Conservation (phyloP, 2,329 filamentous ascomycete species). For the Amauroascus verrucosus region DNA sequence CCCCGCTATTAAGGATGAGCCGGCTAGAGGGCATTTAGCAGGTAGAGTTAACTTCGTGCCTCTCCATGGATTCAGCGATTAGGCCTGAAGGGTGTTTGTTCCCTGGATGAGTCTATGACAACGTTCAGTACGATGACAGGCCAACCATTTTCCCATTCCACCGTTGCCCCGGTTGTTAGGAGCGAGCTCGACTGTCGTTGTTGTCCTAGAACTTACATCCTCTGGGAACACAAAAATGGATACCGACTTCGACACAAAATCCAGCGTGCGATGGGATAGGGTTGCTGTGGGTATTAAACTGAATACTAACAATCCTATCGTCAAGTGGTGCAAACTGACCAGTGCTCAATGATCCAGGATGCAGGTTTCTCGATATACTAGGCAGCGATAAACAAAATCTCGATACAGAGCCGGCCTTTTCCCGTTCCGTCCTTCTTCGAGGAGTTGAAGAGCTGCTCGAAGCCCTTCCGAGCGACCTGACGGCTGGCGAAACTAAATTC, state of each 20-base stretch:
- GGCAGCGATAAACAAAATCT: constrained; percentile 28
- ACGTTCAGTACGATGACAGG: background rate
- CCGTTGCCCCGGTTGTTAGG: no score
- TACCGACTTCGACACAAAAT: background rate
- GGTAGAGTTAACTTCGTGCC: background rate
- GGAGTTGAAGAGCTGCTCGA: constrained; percentile 32
- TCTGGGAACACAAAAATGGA: background rate
- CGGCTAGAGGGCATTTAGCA: background rate
- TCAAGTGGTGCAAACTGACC: background rate
- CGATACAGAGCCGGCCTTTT: constrained; percentile 25
- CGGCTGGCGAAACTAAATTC: constrained; percentile 12
- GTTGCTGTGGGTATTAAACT: constrained; percentile 25
- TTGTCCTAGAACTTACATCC: background rate
- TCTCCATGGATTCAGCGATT: background rate
- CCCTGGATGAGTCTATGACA: background rate
- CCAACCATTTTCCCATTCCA: no score
- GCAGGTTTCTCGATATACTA: constrained; percentile 29
- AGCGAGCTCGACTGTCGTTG: no score
- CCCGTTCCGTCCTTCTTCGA: constrained; percentile 29
- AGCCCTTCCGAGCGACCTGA: constrained; percentile 26
- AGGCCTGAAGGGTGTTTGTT: background rate
- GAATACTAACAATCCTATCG: background rate
- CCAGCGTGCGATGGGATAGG: constrained; percentile 21
- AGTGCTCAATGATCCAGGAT: constrained; percentile 20
- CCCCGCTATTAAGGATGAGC: no score